Conservation (phyloP, 2,329 filamentous ascomycete genomes). For the Aspergillus brunneoviolaceus region DNA sequence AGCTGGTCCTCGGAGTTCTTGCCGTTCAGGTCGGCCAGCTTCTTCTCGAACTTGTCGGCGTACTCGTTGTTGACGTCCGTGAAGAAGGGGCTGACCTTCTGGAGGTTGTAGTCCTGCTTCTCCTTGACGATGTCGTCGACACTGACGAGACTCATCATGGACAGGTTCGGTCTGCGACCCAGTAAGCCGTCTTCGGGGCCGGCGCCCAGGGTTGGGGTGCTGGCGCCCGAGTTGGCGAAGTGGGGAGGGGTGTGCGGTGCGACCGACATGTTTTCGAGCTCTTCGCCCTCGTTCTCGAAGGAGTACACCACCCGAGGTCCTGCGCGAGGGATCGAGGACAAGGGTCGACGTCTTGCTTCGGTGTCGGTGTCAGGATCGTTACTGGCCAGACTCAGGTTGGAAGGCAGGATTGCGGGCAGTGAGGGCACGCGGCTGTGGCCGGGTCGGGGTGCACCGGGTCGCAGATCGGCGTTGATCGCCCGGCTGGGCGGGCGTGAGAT, state of each 20-base stretch:
- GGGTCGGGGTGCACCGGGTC: neutral
- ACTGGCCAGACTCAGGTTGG: neutral
- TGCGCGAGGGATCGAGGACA: neutral
- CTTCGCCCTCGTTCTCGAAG: neutral
- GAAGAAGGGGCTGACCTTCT: slow-evolving; percentile 67
- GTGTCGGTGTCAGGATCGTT: neutral
- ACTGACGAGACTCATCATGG: slow-evolving; percentile 21
- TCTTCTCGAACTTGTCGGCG: slow-evolving; percentile 57
- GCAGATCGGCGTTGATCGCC: neutral
- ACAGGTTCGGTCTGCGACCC: neutral
- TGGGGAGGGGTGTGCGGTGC: neutral
- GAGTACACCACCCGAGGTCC: slow-evolving; percentile 1
- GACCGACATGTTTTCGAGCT: neutral
- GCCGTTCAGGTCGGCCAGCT: slow-evolving; percentile 56
- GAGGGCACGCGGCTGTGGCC: neutral
- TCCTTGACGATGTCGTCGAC: slow-evolving; percentile 58
- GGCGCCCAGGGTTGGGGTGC: neutral
- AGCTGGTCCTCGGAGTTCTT: slow-evolving; percentile 57
- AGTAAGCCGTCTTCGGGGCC: slow-evolving; percentile 1
- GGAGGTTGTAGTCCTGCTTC: slow-evolving; percentile 60
- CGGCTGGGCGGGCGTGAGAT: neutral
- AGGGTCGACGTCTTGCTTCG: neutral
- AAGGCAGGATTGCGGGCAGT: neutral
- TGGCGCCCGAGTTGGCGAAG: neutral
- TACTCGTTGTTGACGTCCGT: slow-evolving; percentile 62